Base-by-base conservation (phyloP, 1,284 basidiomycete genomes). In the Ceratobasidium sp. region DNA sequence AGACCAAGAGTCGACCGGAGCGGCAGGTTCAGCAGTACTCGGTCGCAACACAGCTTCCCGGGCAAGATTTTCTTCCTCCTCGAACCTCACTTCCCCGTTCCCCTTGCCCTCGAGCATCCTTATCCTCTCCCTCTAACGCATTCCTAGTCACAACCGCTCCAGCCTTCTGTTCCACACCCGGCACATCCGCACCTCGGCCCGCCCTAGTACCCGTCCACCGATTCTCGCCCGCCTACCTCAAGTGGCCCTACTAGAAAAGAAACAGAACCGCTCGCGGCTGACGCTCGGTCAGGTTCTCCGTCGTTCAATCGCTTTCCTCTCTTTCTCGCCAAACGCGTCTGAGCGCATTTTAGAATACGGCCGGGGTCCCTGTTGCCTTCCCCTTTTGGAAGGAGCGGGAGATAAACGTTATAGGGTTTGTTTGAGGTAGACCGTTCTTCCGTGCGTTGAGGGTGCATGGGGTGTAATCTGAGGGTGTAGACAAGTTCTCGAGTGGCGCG, bases 401-500 rank as follows among this genome's bases (percentile, higher is more conserved):
- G 88, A 68, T 89, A 89, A 18, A 97, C 87, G 42, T 91, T 92
- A 85, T 99, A 99, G 58, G n/a, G n/a, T 97, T 99, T 77, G 97
- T 67, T 94, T 91, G 66, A 99, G 91, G 86, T 99, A 99, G 80
- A 98, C 88, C 10, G 95, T 95, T 86, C 98, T 94, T 63, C 99
- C 95, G 67, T 97, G 93, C 79, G 90, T 89, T 86, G 99, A 93
- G 72, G 99, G 89, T 56, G 92, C 89, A 18, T 96, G n/a, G 93
- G 93, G 95, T 18, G 96, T 91, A 44, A 99, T 90, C 79, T n/a
- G n/a, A n/a, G n/a, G n/a, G n/a, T n/a, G n/a, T n/a, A n/a, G n/a
- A n/a, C n/a, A n/a, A n/a, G n/a, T 97, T 97, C 87, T 99, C 97
- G 39, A 99, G 96, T 81, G 98, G 94, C 40, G 99, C 93, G 67